phyloP scores from a whole-genome alignment of 1,139 yeast genomes.

The Blastobotrys capitulatus region DNA sequence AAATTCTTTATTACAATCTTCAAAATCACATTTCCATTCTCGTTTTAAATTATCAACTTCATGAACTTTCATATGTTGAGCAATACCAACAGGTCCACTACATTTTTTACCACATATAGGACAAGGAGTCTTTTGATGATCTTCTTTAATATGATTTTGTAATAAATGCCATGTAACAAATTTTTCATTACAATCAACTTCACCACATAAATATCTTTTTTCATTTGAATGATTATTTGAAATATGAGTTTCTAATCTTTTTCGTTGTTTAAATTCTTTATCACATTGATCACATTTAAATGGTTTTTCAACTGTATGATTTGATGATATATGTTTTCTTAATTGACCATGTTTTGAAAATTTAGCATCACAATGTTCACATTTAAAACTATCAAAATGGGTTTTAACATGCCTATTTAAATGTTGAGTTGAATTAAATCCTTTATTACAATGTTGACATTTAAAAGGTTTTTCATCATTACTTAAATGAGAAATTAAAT shows the following conservation, averaged over 20 bases:
- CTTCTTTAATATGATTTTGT: slow-evolving; percentile 63
- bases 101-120: slow-evolving; percentile 63
- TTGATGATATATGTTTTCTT: slow-evolving; percentile 61
- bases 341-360: slow-evolving; percentile 78
- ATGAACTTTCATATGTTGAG: slow-evolving; percentile 50
- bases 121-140: slow-evolving; percentile 64
- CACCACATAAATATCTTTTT: slow-evolving; percentile 43
- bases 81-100: slow-evolving; percentile 65
- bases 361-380: slow-evolving; percentile 60
- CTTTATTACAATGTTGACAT: slow-evolving; percentile 76
- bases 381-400: slow-evolving; percentile 64
- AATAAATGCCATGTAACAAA: slow-evolving; percentile 76
- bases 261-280: slow-evolving; percentile 29
- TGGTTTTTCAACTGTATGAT: slow-evolving; percentile 41
- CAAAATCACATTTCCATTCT: slow-evolving; percentile 21
- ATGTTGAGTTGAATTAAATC: slow-evolving; percentile 78
- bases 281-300: slow-evolving; percentile 33
- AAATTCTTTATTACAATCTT: slow-evolving; percentile 12
- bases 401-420: slow-evolving; percentile 73
- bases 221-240: slow-evolving; percentile 28
- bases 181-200: slow-evolving; percentile 55
- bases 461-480: slow-evolving; percentile 62
- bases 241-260: slow-evolving; percentile 33
- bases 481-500: slow-evolving; percentile 44
- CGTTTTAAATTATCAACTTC: slow-evolving; percentile 16